phyloP scores from a whole-genome alignment of 2,329 filamentous ascomycete genomes.

The Capronia coronata region DNA sequence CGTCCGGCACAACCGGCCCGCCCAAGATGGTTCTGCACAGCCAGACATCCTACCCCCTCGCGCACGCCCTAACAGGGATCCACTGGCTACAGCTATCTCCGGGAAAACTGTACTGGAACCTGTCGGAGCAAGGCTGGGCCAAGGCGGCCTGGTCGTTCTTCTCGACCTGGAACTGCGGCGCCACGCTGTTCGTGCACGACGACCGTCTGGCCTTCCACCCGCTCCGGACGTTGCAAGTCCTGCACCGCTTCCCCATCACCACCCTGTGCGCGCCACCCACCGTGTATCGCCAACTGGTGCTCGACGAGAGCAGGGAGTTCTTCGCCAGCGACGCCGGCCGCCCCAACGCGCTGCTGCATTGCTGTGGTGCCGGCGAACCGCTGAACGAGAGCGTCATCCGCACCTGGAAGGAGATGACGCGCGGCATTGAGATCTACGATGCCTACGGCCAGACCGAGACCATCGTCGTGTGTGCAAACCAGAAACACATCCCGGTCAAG shows the following conservation, averaged over 20 bases:
- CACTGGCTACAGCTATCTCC: slow-evolving; percentile 36
- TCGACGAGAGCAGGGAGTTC: slow-evolving; percentile 31
- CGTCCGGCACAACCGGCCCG: slow-evolving; percentile 37
- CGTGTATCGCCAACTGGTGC: slow-evolving; percentile 38
- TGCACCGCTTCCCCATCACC: slow-evolving; percentile 37
- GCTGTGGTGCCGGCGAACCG: slow-evolving; percentile 37
- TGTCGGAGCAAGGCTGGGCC: slow-evolving; percentile 40
- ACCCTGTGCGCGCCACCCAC: slow-evolving; percentile 39
- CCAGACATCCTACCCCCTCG: slow-evolving; percentile 39
- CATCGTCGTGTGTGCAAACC: slow-evolving; percentile 38
- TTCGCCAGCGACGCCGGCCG: slow-evolving; percentile 23
- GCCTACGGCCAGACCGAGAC: slow-evolving; percentile 41
- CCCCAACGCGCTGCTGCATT: slow-evolving; percentile 34
- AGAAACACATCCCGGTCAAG: slow-evolving; percentile 32
- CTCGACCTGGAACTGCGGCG: slow-evolving; percentile 38
- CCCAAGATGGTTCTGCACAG: slow-evolving; percentile 41
- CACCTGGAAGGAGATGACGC: slow-evolving; percentile 34
- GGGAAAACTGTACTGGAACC: slow-evolving; percentile 37
- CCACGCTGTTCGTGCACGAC: slow-evolving; percentile 39
- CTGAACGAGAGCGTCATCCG: slow-evolving; percentile 38
- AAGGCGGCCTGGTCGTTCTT: slow-evolving; percentile 40
- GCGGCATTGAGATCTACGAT: slow-evolving; percentile 35
- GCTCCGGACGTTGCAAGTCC: slow-evolving; percentile 30
- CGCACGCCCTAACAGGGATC: slow-evolving; percentile 36
- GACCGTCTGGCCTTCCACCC: slow-evolving; percentile 34